A percentile compares a stretch with the other conserved stretches of the same genome.
phyloP scores from a whole-genome alignment of 2,329 filamentous ascomycete species.

The Pseudogymnoascus sp. region DNA sequence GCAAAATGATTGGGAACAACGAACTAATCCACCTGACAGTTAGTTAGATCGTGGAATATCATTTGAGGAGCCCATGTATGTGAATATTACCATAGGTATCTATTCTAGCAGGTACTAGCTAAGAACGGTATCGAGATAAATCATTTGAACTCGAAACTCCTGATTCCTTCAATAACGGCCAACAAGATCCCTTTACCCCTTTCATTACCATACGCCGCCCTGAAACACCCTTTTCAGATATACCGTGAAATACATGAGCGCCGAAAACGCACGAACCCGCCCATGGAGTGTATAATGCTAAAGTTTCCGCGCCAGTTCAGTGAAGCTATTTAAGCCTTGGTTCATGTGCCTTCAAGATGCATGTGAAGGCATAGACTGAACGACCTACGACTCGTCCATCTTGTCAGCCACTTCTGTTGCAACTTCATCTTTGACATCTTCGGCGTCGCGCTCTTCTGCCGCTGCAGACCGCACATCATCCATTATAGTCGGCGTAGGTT shows the following conservation, averaged over 20 bases:
- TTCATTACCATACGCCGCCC: slow-evolving; percentile 7
- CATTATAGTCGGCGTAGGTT: slow-evolving; percentile 27
- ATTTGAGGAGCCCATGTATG: background rate
- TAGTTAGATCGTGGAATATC: background rate
- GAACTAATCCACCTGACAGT: background rate
- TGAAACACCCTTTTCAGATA: slow-evolving; percentile 7
- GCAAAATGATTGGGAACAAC: background rate
- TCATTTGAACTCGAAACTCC: slow-evolving; percentile 9
- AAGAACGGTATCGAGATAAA: background rate
- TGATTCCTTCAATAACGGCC: background rate
- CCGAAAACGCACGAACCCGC: slow-evolving; percentile 8
- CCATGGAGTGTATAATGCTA: slow-evolving; percentile 2
- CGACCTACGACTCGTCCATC: slow-evolving; percentile 26
- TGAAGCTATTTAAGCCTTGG: background rate
- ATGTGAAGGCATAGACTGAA: background rate
- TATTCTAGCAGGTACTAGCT: background rate
- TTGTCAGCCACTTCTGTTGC: slow-evolving; percentile 23
- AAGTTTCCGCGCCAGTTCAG: background rate
- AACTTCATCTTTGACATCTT: slow-evolving; percentile 28
- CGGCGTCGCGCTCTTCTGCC: slow-evolving; percentile 21
- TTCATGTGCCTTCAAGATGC: background rate
- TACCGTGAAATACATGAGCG: slow-evolving; percentile 7
- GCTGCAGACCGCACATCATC: slow-evolving; percentile 28
- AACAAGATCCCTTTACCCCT: background rate
- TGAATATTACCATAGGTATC: slow-evolving; percentile 2